phyloP scores from a whole-genome alignment of 306 rosid genomes.

The Fragaria vesca region DNA sequence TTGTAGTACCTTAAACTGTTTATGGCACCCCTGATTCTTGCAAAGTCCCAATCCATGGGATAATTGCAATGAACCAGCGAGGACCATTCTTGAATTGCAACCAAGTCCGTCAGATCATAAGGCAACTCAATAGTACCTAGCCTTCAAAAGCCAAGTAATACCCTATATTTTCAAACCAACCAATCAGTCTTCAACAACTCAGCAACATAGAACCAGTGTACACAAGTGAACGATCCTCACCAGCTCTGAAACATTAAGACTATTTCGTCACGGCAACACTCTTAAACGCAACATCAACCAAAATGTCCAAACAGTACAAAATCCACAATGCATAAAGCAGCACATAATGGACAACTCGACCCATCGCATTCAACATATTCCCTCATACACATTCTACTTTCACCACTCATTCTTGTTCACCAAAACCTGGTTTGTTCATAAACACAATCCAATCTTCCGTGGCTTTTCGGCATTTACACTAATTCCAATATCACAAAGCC shows the following conservation, averaged over 20 bases:
- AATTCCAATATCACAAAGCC: neutral
- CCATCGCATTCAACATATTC: neutral
- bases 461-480: neutral
- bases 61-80: constrained; percentile 78
- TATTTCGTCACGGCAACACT: neutral
- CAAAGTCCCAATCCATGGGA: constrained; percentile 71
- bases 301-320: neutral
- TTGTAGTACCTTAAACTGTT: constrained; percentile 47
- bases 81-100: constrained; percentile 57
- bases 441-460: neutral
- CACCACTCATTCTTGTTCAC: neutral
- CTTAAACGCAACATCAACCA: neutral
- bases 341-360: neutral
- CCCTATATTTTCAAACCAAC: constrained; percentile 16
- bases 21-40: constrained; percentile 48
- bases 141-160: constrained; percentile 25
- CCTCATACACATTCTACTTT: neutral
- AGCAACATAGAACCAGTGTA: constrained; percentile 32
- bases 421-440: neutral
- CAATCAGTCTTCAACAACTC: constrained; percentile 26
- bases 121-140: constrained; percentile 7
- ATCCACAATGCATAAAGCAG: neutral
- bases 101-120: constrained; percentile 24
- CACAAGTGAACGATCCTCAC: constrained; percentile 5
- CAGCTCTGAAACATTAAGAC: constrained; percentile 19